Evolutionary conservation across 768 basidiomycete genomes (phyloP).

Genomic region (Galerina marginata): DNA sequence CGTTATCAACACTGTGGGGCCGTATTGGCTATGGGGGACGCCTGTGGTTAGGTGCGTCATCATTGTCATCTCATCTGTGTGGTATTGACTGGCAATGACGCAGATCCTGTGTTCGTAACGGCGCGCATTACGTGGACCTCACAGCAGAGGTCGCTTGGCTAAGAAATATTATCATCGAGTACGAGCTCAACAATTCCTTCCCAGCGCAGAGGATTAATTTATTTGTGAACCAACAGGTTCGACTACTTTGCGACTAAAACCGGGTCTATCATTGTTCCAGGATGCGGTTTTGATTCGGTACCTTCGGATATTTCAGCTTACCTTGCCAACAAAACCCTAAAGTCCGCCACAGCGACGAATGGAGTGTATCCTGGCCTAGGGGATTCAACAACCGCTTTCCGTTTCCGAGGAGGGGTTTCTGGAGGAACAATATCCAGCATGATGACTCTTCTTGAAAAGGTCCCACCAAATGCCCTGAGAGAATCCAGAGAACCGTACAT

Average conservation of each 20-base stretch:
- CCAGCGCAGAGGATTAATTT: constrained; percentile 17
- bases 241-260: constrained; percentile 75
- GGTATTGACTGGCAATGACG: background rate
- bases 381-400: constrained; percentile 60
- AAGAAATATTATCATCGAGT: constrained; percentile 63
- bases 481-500: constrained; percentile 38
- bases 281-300: constrained; percentile 79
- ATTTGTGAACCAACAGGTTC: constrained; percentile 46
- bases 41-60: constrained; percentile 65
- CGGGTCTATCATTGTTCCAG: constrained; percentile 77
- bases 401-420: constrained; percentile 54
- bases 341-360: constrained; percentile 34
- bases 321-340: constrained; percentile 73
- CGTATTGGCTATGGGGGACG: constrained; percentile 75
- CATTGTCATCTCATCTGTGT: background rate
- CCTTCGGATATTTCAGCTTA: constrained; percentile 76
- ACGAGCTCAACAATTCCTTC: constrained; percentile 28
- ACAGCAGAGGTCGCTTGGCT: constrained; percentile 78
- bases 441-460: constrained; percentile 42
- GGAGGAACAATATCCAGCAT: constrained; percentile 66
- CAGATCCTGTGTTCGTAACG: constrained; percentile 62
- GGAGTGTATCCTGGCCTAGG: constrained; percentile 43
- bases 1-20: constrained; percentile 80
- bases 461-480: constrained; percentile 38
- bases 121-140: constrained; percentile 87